Percentiles rank a stretch among this genome's conserved stretches.
These are phyloP conservation scores for Sugiyamaella xylanicola DNA, from an alignment of 1,139 yeast genomes.

Conservation along the genomic window DNA sequence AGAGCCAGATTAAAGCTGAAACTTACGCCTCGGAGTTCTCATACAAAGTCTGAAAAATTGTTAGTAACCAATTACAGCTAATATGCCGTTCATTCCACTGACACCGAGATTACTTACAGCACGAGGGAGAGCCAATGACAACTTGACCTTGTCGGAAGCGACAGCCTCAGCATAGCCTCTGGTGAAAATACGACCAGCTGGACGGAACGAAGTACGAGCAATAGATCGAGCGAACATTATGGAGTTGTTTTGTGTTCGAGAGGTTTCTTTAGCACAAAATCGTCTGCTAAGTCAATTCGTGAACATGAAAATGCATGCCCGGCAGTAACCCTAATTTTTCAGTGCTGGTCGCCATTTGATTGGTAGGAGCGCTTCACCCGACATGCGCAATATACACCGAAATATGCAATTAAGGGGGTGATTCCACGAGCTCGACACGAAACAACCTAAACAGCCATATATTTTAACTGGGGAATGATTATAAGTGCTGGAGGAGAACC, in stretches of 20 bases:
- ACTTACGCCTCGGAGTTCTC: constrained; percentile 50
- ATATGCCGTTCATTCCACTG: no score
- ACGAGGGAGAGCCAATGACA: constrained; percentile 73
- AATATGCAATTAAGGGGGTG: neutral
- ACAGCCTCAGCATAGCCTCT: constrained; percentile 91
- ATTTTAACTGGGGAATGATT: no score
- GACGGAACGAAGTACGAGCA: constrained; percentile 50
- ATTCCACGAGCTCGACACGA: no score
- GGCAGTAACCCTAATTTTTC: constrained; percentile 17
- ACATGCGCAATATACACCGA: neutral
- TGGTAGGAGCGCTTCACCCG: constrained; percentile 9
- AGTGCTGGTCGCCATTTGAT: constrained; percentile 13
- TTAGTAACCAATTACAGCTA: constrained; percentile 16
- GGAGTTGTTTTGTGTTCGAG: constrained; percentile 5
- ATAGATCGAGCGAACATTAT: constrained; percentile 33
- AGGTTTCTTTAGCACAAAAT: constrained; percentile 3
- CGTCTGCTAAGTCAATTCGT: constrained; percentile 5
- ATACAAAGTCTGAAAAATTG: constrained; percentile 43
- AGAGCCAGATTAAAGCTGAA: neutral
- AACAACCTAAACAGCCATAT: no score
- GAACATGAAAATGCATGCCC: constrained; percentile 16
- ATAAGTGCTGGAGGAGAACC: no score
- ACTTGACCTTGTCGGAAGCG: constrained; percentile 73
- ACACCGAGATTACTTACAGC: constrained; percentile 25
- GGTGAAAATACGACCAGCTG: constrained; percentile 61